Evolutionary conservation across 2,329 filamentous ascomycete species (phyloP).

Genomic region (Nothomitra cinnamomea): DNA sequence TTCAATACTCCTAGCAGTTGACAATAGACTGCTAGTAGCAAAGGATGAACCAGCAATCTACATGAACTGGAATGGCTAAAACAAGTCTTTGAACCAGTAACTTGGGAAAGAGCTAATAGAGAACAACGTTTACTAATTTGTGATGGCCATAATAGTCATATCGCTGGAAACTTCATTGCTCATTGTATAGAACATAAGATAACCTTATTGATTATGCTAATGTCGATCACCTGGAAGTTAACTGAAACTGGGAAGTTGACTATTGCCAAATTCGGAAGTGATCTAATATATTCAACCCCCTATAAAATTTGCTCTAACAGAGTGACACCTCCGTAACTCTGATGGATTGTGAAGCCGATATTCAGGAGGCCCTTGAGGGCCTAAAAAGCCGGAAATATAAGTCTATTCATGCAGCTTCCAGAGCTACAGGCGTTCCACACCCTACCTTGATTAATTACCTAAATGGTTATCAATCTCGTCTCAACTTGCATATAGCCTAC

Average conservation of each 20-base stretch:
- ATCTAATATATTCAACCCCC: too few species aligned
- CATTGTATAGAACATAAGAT: conserved; percentile 1
- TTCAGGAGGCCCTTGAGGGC: not conserved
- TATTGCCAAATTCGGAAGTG: too few species aligned
- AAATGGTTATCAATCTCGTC: not conserved
- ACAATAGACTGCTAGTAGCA: not conserved
- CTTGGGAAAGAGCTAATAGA: not conserved
- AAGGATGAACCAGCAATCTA: not conserved
- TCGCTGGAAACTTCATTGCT: not conserved
- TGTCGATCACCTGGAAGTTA: too few species aligned
- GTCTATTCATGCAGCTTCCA: not conserved
- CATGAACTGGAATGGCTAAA: not conserved
- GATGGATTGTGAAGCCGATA: too few species aligned
- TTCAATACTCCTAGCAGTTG: not conserved
- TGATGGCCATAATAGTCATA: conserved; percentile 1
- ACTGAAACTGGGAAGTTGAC: too few species aligned
- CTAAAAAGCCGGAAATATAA: not conserved
- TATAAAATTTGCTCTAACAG: not conserved
- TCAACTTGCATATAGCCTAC: not conserved
- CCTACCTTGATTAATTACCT: not conserved
- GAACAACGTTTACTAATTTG: not conserved
- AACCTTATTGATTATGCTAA: not conserved
- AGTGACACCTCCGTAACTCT: not conserved
- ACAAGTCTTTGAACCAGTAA: not conserved
- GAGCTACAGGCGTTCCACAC: not conserved